Conservation (phyloP, 2,329 filamentous ascomycete genomes). For the Didymella glomerata region DNA sequence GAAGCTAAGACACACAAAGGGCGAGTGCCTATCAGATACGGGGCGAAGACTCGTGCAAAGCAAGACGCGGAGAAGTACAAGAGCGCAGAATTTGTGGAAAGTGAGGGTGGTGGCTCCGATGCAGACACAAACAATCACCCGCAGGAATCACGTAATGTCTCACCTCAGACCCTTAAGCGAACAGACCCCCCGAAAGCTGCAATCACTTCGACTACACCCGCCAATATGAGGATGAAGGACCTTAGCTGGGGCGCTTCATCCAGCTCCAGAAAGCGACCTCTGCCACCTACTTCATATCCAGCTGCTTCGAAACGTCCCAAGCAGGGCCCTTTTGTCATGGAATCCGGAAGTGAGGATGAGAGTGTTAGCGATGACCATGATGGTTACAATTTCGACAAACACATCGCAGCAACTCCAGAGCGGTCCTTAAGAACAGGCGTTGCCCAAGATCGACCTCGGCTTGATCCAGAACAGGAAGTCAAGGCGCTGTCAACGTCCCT, state of each 20-base stretch:
- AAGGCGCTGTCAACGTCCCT: no score
- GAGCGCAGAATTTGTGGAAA: background rate
- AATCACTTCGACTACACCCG: background rate
- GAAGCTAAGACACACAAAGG: background rate
- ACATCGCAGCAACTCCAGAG: background rate
- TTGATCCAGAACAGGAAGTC: background rate
- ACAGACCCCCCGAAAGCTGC: background rate
- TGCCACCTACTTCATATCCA: background rate
- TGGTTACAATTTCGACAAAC: background rate
- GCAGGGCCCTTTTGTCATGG: background rate
- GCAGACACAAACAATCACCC: background rate
- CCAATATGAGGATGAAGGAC: slow-evolving; percentile 2
- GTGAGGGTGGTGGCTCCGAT: background rate
- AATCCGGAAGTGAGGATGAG: background rate
- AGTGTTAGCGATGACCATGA: background rate
- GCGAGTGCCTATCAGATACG: background rate
- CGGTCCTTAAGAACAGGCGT: background rate
- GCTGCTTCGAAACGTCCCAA: background rate
- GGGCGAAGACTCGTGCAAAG: background rate
- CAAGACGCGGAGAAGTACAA: background rate
- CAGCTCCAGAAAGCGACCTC: slow-evolving; percentile 6
- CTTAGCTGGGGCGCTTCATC: background rate
- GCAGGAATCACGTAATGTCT: background rate
- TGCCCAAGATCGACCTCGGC: no score
- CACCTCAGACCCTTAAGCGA: background rate